Evolutionary conservation across 805 yeast species (phyloP).

Genomic region (Kuraishia borneana): DNA sequence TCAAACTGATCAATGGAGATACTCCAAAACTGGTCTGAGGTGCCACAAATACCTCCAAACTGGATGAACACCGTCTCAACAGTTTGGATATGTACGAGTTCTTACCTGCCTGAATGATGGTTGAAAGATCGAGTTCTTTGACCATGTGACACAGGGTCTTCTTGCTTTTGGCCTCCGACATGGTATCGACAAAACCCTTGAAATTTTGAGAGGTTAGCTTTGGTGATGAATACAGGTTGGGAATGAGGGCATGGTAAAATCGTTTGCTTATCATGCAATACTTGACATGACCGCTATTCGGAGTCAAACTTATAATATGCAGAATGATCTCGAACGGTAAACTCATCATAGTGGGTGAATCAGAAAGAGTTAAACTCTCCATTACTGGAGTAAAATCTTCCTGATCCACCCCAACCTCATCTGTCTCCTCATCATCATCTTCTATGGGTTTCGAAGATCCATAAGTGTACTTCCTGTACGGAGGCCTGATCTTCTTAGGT

Average conservation of each 20-base stretch:
- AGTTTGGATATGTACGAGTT: slow-evolving; percentile 82
- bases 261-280: slow-evolving; percentile 48
- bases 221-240: slow-evolving; percentile 58
- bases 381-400: slow-evolving; percentile 1
- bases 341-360: slow-evolving; percentile 7
- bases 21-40: slow-evolving; percentile 94
- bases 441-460: slow-evolving; percentile 22
- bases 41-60: slow-evolving; percentile 63
- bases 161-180: slow-evolving; percentile 34
- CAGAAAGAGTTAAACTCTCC: not conserved
- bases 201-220: slow-evolving; percentile 57
- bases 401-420: slow-evolving; percentile 6
- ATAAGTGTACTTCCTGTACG: slow-evolving; percentile 61
- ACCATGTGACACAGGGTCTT: slow-evolving; percentile 49
- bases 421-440: slow-evolving; percentile 17
- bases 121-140: slow-evolving; percentile 56
- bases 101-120: slow-evolving; percentile 82
- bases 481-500: slow-evolving; percentile 68
- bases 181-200: slow-evolving; percentile 56
- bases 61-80: slow-evolving; percentile 62
- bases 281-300: slow-evolving; percentile 28
- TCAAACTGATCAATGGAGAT: slow-evolving; percentile 75
- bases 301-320: slow-evolving; percentile 21
- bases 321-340: slow-evolving; percentile 42
- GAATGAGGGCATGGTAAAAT: slow-evolving; percentile 52